Base-by-base conservation (phyloP, 192 early-diverging fungal genomes). In the Podila horticola region DNA sequence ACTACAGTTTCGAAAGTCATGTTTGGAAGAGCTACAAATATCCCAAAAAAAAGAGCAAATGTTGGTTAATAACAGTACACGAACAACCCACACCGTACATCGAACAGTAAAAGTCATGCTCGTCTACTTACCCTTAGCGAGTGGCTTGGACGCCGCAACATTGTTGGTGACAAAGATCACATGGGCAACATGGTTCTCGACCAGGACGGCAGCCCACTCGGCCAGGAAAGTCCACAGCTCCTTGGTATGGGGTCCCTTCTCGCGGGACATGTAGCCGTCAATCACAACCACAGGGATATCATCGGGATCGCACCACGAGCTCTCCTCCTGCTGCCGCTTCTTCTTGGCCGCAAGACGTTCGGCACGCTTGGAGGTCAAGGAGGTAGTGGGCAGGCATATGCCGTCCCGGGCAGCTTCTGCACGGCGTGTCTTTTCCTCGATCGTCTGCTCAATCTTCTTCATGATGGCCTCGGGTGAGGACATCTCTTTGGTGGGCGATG, bases 231-330 rank as follows among this genome's bases (percentile, higher is more conserved):
- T 87, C 85, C 92, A 93, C n/a, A 96, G 57, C 45, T 86, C 77
- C 67, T 81, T 81, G 17, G 71, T 75, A 67, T 90, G 82, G 58
- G 89, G 86, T 34, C 85, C 82, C 34, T 89, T 88, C 59, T 94
- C 92, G 70, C 91, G 92, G 59, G 86, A 85, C 88, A 98, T 86
- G 77, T 92, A 97, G n/a, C 92, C 92, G 55, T 95, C 94, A 83
- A 99, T 93, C 5, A 99, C 86, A 58, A 99, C 88, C 48, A 99
- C 91, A 17, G 98, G 98, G 50, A 95, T 88, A 24, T 89, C 87
- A 17, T 77, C 84, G 0, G 91, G 86, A n/a, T 85, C 77, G 26
- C 64, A 70, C 74, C 74, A 76, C 36, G 26, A 31, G 15, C 62
- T 51, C 7, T 64, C 74, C 33, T 73, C 71, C 9, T 48, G 45